Conservation (phyloP, 2,329 filamentous ascomycete genomes). For the Clarireedia hainanense region DNA sequence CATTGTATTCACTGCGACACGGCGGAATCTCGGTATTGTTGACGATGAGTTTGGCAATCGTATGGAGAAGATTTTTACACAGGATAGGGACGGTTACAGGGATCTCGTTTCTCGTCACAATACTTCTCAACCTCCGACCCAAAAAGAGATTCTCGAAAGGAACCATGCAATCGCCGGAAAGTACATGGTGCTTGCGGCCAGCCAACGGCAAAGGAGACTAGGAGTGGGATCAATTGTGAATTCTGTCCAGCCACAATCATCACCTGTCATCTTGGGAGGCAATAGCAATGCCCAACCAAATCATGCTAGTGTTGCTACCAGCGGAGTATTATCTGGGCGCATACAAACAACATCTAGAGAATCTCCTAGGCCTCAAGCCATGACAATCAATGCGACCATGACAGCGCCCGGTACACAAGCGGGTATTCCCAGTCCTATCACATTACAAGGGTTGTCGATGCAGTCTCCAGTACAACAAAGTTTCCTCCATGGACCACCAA, state of each 20-base stretch:
- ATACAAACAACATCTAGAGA: background rate
- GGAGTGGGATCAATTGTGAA: background rate
- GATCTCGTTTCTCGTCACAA: slow-evolving; percentile 21
- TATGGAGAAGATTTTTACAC: slow-evolving; percentile 32
- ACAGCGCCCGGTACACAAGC: slow-evolving; percentile 1
- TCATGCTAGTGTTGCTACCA: background rate
- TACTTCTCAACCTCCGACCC: slow-evolving; percentile 21
- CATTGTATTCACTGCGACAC: slow-evolving; percentile 44
- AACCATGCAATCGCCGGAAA: slow-evolving; percentile 12
- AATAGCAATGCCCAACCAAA: background rate
- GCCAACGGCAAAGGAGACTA: background rate
- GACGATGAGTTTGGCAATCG: slow-evolving; percentile 30
- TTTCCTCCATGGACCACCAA: slow-evolving; percentile 7
- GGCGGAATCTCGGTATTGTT: slow-evolving; percentile 38
- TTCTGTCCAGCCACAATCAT: background rate
- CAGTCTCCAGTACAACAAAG: slow-evolving; percentile 20
- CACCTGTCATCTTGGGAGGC: background rate
- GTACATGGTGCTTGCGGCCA: background rate
- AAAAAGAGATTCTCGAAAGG: slow-evolving; percentile 21
- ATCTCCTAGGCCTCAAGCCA: background rate
- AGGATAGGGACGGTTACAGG: slow-evolving; percentile 30
- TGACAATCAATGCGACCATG: background rate
- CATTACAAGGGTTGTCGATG: slow-evolving; percentile 21
- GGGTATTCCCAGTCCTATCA: slow-evolving; percentile 17
- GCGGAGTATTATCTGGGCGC: background rate